A percentile compares a stretch with the other conserved stretches of the same genome.
Conservation (phyloP, 2,329 filamentous ascomycete species). For the Alternaria tenuissima region DNA sequence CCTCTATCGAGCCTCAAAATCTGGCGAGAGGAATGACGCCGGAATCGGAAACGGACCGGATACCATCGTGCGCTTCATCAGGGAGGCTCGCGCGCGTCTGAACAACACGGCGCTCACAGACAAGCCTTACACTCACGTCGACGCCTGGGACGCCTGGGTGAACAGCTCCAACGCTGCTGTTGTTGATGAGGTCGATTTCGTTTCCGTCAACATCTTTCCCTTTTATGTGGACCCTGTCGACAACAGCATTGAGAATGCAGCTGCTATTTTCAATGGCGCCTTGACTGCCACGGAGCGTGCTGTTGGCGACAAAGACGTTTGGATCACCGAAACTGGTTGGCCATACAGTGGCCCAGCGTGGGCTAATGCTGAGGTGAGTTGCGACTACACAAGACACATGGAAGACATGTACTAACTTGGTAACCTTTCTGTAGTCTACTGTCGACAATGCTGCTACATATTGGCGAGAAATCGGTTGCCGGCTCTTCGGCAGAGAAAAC, state of each 20-base stretch:
- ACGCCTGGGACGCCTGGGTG: constrained; percentile 48
- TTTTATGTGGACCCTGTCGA: constrained; percentile 46
- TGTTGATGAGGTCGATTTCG: constrained; percentile 47
- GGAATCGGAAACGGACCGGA: constrained; percentile 69
- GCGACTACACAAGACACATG: background rate
- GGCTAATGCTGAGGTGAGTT: constrained; percentile 28
- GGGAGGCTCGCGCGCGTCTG: constrained; percentile 58
- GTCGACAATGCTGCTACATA: constrained; percentile 41
- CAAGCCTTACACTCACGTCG: constrained; percentile 55
- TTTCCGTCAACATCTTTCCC: constrained; percentile 50
- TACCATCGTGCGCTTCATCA: constrained; percentile 67
- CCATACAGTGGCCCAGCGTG: constrained; percentile 40
- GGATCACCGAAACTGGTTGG: constrained; percentile 52
- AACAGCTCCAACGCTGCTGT: constrained; percentile 47
- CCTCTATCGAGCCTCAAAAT: constrained; percentile 74
- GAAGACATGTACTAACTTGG: background rate
- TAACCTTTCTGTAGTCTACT: constrained; percentile 19
- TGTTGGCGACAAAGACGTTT: constrained; percentile 44
- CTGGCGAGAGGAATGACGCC: constrained; percentile 68
- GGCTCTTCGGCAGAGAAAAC: constrained; percentile 43
- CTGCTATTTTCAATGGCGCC: constrained; percentile 47
- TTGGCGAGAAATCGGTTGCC: constrained; percentile 45
- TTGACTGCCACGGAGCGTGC: constrained; percentile 39
- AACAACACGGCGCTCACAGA: constrained; percentile 65
- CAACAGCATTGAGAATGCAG: constrained; percentile 50